Conservation (phyloP, 345 rosid species). For the Hevea brasiliensis region DNA sequence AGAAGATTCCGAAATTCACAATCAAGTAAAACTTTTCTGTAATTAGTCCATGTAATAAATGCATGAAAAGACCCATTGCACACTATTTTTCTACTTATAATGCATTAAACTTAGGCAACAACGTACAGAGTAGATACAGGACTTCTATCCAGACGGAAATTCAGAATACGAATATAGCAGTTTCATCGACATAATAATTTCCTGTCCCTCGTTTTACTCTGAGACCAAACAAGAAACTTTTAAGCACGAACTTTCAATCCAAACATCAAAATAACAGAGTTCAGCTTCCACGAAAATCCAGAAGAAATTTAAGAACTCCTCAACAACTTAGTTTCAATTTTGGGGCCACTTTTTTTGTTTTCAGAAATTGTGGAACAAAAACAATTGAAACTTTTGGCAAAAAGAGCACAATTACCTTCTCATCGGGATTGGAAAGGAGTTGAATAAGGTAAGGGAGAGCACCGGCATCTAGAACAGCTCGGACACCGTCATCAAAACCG, state of each 20-base stretch:
- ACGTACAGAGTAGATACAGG: too few relatives aligned
- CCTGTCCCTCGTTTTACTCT: background rate
- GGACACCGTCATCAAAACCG: conserved; percentile 85
- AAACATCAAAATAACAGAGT: background rate
- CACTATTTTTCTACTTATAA: too few relatives aligned
- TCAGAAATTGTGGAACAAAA: too few relatives aligned
- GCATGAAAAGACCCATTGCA: too few relatives aligned
- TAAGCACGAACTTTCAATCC: background rate
- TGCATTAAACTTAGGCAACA: too few relatives aligned
- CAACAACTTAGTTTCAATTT: too few relatives aligned
- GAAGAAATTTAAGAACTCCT: too few relatives aligned
- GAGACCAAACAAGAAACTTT: background rate
- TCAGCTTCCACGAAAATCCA: background rate
- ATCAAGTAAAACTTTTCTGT: background rate
- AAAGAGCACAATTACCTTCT: conserved; percentile 44
- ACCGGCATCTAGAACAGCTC: conserved; percentile 79
- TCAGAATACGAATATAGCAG: background rate
- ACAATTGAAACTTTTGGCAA: background rate
- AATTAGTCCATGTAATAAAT: background rate
- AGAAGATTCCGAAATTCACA: background rate
- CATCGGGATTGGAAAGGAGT: conserved; percentile 60
- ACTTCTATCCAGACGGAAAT: too few relatives aligned
- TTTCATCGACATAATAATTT: background rate
- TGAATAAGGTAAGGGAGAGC: conserved; percentile 57
- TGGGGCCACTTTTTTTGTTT: too few relatives aligned